Conservation (phyloP, 1,284 basidiomycete genomes). For the Macrocystidia cucumis region DNA sequence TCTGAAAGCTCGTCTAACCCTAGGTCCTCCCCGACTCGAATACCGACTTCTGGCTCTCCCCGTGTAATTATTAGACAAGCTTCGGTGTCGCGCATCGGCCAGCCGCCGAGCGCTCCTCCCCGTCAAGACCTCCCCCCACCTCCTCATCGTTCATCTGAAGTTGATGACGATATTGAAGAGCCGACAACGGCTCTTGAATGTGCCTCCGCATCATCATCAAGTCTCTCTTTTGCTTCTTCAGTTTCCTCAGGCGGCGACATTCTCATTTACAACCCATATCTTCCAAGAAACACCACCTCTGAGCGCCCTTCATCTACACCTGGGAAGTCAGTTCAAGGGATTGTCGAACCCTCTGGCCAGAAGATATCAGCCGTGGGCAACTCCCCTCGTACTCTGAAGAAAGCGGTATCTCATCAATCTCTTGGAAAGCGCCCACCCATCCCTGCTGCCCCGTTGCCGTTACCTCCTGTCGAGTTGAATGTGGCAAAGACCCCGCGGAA, state of each 20-base stretch:
- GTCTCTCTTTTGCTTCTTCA: conserved; percentile 35
- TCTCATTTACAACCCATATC: conserved; percentile 14
- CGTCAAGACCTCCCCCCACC: conserved; percentile 33
- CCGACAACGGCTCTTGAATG: conserved; percentile 8
- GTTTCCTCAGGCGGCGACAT: conserved; percentile 22
- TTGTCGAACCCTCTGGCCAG: conserved; percentile 1
- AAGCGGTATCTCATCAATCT: conserved; percentile 49
- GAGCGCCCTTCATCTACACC: conserved; percentile 14
- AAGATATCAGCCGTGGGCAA: conserved; percentile 11
- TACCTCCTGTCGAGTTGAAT: conserved; percentile 16
- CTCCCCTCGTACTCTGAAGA: conserved; percentile 40
- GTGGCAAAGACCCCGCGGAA: conserved; percentile 29
- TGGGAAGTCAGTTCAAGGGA: conserved; percentile 10
- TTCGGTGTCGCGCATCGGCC: conserved; percentile 29
- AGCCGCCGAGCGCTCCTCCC: conserved; percentile 39
- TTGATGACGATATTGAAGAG: conserved; percentile 11
- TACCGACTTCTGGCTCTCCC: conserved; percentile 15
- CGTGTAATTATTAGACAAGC: conserved; percentile 30
- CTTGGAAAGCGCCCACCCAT: conserved; percentile 27
- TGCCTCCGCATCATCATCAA: conserved; percentile 28
- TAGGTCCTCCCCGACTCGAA: conserved; percentile 5
- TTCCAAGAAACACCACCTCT: conserved; percentile 13
- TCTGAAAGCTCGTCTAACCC: background rate
- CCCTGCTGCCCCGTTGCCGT: conserved; percentile 12
- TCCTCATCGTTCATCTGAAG: conserved; percentile 17